phyloP scores from a whole-genome alignment of 2,329 filamentous ascomycete genomes.

The Fusarium pseudonygamai region DNA sequence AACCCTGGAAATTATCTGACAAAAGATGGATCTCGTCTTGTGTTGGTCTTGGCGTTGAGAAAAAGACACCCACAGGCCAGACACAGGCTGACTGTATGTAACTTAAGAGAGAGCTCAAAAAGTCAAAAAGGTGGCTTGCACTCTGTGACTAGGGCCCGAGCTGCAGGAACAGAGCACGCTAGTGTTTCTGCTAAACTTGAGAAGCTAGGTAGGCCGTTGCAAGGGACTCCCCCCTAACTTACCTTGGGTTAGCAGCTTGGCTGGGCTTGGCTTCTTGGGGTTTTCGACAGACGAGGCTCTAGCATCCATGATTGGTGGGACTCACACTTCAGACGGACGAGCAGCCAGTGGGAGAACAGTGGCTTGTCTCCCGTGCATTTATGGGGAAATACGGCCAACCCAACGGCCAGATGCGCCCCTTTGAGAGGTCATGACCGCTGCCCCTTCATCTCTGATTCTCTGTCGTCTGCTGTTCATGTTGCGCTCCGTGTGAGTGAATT shows the following conservation, averaged over 20 bases:
- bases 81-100: background rate
- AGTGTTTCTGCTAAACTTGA: conserved; percentile 46
- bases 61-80: background rate
- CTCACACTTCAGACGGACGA: conserved; percentile 9
- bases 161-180: conserved; percentile 47
- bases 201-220: conserved; percentile 11
- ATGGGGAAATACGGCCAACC: conserved; percentile 26
- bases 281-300: background rate
- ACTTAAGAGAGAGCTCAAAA: background rate
- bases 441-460: conserved; percentile 30
- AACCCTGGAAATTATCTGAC: conserved; percentile 3
- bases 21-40: conserved; percentile 4
- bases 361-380: conserved; percentile 24
- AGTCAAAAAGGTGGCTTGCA: conserved; percentile 16
- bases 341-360: conserved; percentile 17
- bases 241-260: background rate
- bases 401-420: conserved; percentile 19
- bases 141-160: conserved; percentile 22
- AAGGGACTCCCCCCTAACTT: background rate
- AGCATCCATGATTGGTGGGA: conserved; percentile 30
- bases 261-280: conserved; percentile 7
- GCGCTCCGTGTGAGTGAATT: conserved; percentile 2
- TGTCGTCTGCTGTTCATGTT: conserved; percentile 1
- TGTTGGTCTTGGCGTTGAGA: conserved; percentile 15
- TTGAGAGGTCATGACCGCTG: conserved; percentile 22